Conservation (phyloP, 257 asterid species). For the Leptodermis oblonga region DNA sequence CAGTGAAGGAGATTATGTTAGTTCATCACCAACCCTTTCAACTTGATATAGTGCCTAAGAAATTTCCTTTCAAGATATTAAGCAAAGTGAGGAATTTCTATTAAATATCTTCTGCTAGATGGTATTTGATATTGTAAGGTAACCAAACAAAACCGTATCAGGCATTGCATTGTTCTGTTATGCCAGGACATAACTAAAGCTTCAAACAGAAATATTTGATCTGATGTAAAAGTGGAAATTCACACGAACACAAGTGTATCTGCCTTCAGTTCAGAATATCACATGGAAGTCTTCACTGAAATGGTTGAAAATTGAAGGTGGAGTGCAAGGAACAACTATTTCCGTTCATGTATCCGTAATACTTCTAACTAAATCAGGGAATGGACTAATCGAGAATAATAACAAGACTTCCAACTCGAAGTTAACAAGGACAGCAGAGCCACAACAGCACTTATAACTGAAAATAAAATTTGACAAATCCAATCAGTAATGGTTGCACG, state of each 20-base stretch:
- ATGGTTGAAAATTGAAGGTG: neutral
- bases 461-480: neutral
- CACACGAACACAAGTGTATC: neutral
- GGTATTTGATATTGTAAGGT: neutral
- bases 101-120: neutral
- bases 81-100: neutral
- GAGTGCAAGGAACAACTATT: neutral
- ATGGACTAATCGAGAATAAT: neutral
- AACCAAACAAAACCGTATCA: neutral
- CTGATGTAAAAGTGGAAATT: neutral
- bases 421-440: neutral
- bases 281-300: neutral
- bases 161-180: neutral
- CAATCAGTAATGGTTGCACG: neutral
- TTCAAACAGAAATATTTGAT: neutral
- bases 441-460: neutral
- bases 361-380: neutral
- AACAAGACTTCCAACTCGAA: neutral
- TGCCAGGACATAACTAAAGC: neutral
- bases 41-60: neutral
- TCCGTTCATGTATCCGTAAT: neutral
- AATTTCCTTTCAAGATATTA: neutral
- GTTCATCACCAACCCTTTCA: neutral
- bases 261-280: neutral
- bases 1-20: constrained; percentile 12